Evolutionary conservation across 345 rosid species (phyloP), one percentile per base, ranked within the genome.

Genomic region (Ceriops decandra): DNA sequence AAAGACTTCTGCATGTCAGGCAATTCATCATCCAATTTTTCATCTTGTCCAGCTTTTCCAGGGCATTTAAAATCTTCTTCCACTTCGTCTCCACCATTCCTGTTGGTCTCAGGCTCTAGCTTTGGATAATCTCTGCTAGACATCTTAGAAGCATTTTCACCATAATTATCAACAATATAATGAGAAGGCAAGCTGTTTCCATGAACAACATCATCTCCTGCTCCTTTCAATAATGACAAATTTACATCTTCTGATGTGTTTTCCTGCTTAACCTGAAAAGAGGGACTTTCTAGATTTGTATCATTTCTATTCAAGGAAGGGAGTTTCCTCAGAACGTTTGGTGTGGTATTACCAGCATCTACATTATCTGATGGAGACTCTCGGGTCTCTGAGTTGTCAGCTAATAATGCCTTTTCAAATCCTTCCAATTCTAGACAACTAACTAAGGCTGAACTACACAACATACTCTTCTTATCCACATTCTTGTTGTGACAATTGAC

Each of bases 1-100:
- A 62, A 15, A 69, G 81, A 75, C 58, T 78, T 88, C 63, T 65
- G 85, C 61, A 77, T 58, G 54, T 74, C 79, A 69, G 83, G 57
- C 32, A 76, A 67, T 52, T 78, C 79, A 60, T 76, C 75, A 53
- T 63, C 78, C 27, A 74, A 73, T 82, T 82, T 84, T 63, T 72
- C 74, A 57, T 72, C 77, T 62, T 74, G 81, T 61, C 77, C 85
- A 60, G 64, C 80, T 70, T 75, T 76, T 38, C 70, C 75, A 56
- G 73, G 72, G 70, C 36, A 57, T 52, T 74, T 75, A 61, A 71
- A 68, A 62, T 64, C 77, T 78, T 80, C 78, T 70, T 58, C 62
- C 36, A 72, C 75, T 68, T 70, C 76, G 58, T 26, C 64, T 68
- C 17, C 49, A 42, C 17, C 15, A 42, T 67, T 81, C 57, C 66